Evolutionary conservation across 495 filamentous ascomycete species (phyloP).

Genomic region (Trypethelium eluteriae): DNA sequence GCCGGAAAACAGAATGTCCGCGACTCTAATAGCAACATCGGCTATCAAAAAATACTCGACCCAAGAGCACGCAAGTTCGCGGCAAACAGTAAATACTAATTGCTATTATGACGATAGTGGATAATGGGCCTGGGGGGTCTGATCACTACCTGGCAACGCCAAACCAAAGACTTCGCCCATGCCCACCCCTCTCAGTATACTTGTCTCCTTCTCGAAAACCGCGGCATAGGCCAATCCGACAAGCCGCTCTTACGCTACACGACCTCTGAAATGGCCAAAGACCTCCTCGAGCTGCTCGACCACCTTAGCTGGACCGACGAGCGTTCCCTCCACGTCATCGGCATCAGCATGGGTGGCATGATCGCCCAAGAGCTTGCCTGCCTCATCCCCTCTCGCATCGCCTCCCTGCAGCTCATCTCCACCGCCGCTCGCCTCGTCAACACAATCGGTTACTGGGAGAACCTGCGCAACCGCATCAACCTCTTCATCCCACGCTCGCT

Average conservation of each 20-base stretch:
- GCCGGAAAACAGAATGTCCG: not conserved
- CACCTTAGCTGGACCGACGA: slow-evolving; percentile 58
- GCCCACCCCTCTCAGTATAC: slow-evolving; percentile 57
- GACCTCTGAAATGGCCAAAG: slow-evolving; percentile 67
- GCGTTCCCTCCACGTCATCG: slow-evolving; percentile 60
- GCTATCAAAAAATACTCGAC: not conserved
- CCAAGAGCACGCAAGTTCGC: not conserved
- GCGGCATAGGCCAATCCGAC: slow-evolving; percentile 69
- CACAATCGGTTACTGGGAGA: slow-evolving; percentile 52
- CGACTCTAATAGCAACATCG: not conserved
- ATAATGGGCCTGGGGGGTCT: slow-evolving; percentile 39
- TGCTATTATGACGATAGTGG: slow-evolving; percentile 40
- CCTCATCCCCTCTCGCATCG: slow-evolving; percentile 54
- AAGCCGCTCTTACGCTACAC: slow-evolving; percentile 65
- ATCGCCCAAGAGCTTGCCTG: slow-evolving; percentile 73
- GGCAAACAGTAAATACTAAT: not conserved
- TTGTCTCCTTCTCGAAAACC: slow-evolving; percentile 68
- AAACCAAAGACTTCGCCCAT: slow-evolving; percentile 70
- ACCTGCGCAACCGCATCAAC: slow-evolving; percentile 58
- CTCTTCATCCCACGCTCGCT: slow-evolving; percentile 60
- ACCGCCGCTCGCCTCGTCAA: slow-evolving; percentile 66
- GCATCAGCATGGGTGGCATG: slow-evolving; percentile 77
- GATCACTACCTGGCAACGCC: slow-evolving; percentile 59
- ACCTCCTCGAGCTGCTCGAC: slow-evolving; percentile 60
- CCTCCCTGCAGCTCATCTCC: slow-evolving; percentile 59